Percentiles rank a stretch among this genome's conserved stretches.
Conservation (phyloP, 129 eudicot genomes). For the Flaveria trinervia region DNA sequence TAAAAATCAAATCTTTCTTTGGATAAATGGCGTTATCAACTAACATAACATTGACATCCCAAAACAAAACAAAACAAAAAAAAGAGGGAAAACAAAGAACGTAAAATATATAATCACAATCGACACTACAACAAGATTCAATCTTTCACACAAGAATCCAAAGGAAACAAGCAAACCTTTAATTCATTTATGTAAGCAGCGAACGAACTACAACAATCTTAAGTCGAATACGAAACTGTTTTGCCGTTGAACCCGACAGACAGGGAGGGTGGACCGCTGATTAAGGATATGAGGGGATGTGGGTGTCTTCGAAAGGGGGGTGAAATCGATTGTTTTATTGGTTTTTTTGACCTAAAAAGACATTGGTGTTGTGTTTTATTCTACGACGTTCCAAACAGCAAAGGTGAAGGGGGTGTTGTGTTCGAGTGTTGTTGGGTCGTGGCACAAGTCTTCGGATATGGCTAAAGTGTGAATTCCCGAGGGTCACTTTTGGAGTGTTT, state of each 20-base stretch:
- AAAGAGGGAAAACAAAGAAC: neutral
- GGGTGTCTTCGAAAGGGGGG: neutral
- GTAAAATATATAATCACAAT: neutral
- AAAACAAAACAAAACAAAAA: neutral
- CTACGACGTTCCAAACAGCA: neutral
- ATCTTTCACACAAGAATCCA: neutral
- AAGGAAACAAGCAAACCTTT: neutral
- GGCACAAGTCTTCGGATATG: neutral
- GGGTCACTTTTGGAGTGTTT: neutral
- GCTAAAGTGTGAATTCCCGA: neutral
- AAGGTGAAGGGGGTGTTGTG: no score
- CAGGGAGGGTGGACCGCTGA: neutral
- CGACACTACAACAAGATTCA: neutral
- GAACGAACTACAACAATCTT: neutral
- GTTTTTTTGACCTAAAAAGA: slow-evolving; percentile 1
- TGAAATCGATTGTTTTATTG: neutral
- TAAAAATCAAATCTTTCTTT: neutral
- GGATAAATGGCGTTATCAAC: neutral
- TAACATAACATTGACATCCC: neutral
- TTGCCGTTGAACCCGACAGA: slow-evolving; percentile 4
- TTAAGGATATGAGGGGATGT: neutral
- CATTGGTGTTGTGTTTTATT: neutral
- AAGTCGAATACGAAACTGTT: neutral
- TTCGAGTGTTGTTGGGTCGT: neutral
- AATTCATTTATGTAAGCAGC: neutral